Percentiles rank a stretch among this genome's conserved stretches.
Conservation (phyloP, 345 rosid genomes). For the Laguncularia racemosa region DNA sequence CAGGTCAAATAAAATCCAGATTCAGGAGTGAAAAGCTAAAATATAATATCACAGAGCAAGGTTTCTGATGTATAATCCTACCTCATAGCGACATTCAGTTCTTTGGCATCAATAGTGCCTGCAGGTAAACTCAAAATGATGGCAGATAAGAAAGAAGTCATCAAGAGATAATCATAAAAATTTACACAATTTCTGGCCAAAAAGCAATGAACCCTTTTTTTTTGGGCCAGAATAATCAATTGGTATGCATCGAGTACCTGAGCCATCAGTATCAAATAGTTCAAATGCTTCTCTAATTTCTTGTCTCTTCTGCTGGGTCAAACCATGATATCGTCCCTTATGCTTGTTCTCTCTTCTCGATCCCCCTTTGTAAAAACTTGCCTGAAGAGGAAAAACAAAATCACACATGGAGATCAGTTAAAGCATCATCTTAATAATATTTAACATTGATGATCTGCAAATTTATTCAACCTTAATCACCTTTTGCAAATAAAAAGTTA, state of each 20-base stretch:
- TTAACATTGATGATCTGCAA: too few species aligned
- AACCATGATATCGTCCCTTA: conserved; percentile 63
- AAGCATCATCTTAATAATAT: too few species aligned
- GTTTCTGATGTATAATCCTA: conserved; percentile 10
- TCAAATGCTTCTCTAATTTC: conserved; percentile 98
- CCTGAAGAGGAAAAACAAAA: too few species aligned
- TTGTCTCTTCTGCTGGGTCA: conserved; percentile 65
- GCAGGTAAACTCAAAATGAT: not conserved
- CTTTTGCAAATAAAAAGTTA: too few species aligned
- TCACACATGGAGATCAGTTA: too few species aligned
- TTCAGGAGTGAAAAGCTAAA: too few species aligned
- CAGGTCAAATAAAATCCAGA: conserved; percentile 1
- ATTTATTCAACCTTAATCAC: too few species aligned
- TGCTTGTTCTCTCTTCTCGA: conserved; percentile 50
- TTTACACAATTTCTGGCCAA: not conserved
- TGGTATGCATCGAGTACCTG: conserved; percentile 30
- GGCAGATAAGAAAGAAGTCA: not conserved
- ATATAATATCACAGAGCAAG: not conserved
- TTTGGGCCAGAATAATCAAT: too few species aligned
- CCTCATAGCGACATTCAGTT: conserved; percentile 99
- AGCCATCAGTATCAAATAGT: conserved; percentile 90
- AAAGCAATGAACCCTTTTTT: not conserved
- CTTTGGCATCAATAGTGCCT: conserved; percentile 96
- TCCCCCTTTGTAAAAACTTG: too few species aligned
- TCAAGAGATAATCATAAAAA: not conserved